Evolutionary conservation across 768 basidiomycete genomes (phyloP), one percentile per base, ranked within the genome.

Genomic region (Suillus plorans): DNA sequence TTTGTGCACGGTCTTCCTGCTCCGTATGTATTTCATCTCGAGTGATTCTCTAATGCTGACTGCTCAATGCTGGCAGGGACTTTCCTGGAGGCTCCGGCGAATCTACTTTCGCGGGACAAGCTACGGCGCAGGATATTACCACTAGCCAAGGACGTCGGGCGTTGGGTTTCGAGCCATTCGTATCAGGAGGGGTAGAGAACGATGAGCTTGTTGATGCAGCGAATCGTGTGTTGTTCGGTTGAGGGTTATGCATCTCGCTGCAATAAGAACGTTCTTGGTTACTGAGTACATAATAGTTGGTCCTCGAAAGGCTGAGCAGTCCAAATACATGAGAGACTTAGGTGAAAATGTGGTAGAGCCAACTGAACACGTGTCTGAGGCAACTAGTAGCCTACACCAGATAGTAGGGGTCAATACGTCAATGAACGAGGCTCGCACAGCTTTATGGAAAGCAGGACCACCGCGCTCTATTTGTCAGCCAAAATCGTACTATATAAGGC

Each of bases 21-120:
- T 42, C 84, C 84, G 84, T 84, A 79, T 76, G 4, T 18, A 28
- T 36, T 58, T 62, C 58, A 4, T 63, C 16, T 10, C 39, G 47
- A n/a, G 36, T 5, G 59, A 20, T n/a, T 57, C 28, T 44, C 1
- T 50, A 25, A 60, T 1, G n/a, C 47, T 42, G 20, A 36, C 44
- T 63, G 16, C 25, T 67, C 34, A 12, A 34, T 44, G 20, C 1
- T 42, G 4, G 55, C 50, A 84, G 84, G 12, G 85, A 86, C 64
- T 86, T 85, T 56, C 83, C 85, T 0, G 81, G 83, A 45, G 85
- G 85, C 5, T 76, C 79, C 50, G 83, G 84, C 28, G 85, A 86
- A 71, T 80, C 81, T 0, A 65, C 67, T 10, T 86, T 82, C 59
- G 56, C 74, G 1, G 81, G 78, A 9, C 74, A 83, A 39, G 81